Evolutionary conservation across 2,329 filamentous ascomycete genomes (phyloP).

Genomic region (Penicillium sp.): DNA sequence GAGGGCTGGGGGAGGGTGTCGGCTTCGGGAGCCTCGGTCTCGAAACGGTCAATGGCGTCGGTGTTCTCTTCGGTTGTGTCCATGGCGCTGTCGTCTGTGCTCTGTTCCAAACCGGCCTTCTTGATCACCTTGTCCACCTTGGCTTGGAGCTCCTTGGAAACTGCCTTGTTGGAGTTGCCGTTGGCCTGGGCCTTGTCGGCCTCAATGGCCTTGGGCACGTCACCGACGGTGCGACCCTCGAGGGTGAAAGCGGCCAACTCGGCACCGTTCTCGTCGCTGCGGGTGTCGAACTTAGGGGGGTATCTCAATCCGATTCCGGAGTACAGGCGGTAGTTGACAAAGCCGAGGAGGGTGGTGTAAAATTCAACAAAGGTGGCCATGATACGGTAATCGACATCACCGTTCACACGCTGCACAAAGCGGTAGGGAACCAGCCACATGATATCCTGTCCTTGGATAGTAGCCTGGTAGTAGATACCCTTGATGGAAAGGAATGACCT

Average conservation of each 20-base stretch:
- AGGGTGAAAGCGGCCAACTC: constrained; percentile 90
- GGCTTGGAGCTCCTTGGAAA: constrained; percentile 70
- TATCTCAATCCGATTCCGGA: constrained; percentile 90
- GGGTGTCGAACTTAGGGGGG: constrained; percentile 87
- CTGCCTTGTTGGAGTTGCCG: constrained; percentile 53
- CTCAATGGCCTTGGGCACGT: constrained; percentile 53
- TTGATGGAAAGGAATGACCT: constrained; percentile 99
- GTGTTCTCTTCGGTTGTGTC: constrained; percentile 53
- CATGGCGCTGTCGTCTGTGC: constrained; percentile 46
- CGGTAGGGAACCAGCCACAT: constrained; percentile 97
- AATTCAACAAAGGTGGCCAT: constrained; percentile 99
- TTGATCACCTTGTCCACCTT: constrained; percentile 62
- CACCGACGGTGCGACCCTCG: constrained; percentile 67
- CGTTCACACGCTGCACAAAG: constrained; percentile 92
- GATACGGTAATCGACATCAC: constrained; percentile 96
- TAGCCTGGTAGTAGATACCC: constrained; percentile 98
- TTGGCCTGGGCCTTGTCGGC: constrained; percentile 56
- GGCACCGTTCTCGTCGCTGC: constrained; percentile 84
- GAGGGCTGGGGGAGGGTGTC: constrained; percentile 83
- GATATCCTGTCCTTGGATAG: constrained; percentile 93
- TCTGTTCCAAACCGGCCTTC: constrained; percentile 43
- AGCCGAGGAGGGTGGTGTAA: constrained; percentile 93
- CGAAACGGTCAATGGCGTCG: constrained; percentile 85
- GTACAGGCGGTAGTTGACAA: constrained; percentile 95
- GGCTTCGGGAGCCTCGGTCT: constrained; percentile 78